phyloP scores from a whole-genome alignment of 352 stramenopile genomes.

The Phytopythium aichiense region DNA sequence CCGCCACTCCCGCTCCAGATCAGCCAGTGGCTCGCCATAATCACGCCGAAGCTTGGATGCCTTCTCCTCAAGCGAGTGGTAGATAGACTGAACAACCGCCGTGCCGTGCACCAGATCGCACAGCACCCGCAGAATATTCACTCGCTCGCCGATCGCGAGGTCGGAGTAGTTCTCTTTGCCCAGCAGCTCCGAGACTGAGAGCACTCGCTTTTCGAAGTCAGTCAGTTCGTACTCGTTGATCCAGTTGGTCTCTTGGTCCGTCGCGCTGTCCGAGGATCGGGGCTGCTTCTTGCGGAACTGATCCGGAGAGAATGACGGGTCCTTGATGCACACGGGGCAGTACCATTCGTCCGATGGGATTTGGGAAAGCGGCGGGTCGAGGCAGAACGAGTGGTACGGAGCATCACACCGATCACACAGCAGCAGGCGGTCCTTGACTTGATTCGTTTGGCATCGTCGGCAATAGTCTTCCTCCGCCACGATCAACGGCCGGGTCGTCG shows the following conservation, averaged over 20 bases:
- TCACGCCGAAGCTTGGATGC: slow-evolving; percentile 51
- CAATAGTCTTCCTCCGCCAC: slow-evolving; percentile 77
- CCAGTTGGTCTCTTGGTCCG: slow-evolving; percentile 12
- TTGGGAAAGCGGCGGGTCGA: slow-evolving; percentile 45
- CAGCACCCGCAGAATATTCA: slow-evolving; percentile 54
- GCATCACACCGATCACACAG: slow-evolving; percentile 82
- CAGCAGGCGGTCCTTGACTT: slow-evolving; percentile 59
- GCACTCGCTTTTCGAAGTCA: slow-evolving; percentile 60
- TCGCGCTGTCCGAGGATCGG: background rate
- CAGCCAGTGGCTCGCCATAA: slow-evolving; percentile 46
- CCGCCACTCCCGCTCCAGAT: slow-evolving; percentile 60
- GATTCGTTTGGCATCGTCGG: slow-evolving; percentile 66
- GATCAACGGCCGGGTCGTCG: slow-evolving; percentile 43
- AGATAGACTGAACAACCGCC: slow-evolving; percentile 52
- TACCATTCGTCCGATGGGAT: slow-evolving; percentile 77
- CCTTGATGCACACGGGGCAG: slow-evolving; percentile 51
- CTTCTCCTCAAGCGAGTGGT: slow-evolving; percentile 59
- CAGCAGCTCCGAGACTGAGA: slow-evolving; percentile 54
- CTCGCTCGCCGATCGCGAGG: slow-evolving; percentile 41
- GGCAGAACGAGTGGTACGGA: slow-evolving; percentile 80
- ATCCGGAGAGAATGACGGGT: slow-evolving; percentile 53
- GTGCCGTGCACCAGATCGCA: slow-evolving; percentile 64
- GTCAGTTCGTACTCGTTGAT: slow-evolving; percentile 43
- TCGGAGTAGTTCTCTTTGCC: slow-evolving; percentile 70
- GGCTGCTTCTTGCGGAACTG: slow-evolving; percentile 39